Conservation (phyloP, 148 eudicot species). For the Fagopyrum esculentum region DNA sequence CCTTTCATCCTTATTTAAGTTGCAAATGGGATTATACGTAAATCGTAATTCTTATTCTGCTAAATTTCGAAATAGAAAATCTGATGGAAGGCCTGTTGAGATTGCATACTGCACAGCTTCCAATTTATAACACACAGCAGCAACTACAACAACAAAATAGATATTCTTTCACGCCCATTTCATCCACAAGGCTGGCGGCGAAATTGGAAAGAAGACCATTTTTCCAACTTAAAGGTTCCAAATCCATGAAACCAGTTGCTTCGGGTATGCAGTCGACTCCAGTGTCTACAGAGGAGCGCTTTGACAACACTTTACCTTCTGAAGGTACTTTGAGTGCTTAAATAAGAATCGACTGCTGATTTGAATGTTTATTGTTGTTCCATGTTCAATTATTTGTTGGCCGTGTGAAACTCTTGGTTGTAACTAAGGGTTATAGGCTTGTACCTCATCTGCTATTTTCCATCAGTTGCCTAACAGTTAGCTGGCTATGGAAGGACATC, state of each 20-base stretch:
- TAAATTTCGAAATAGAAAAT: constrained; percentile 20
- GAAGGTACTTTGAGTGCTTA: constrained; percentile 39
- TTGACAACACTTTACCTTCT: constrained; percentile 69
- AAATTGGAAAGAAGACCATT: constrained; percentile 27
- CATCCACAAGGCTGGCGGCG: constrained; percentile 17
- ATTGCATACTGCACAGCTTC: constrained; percentile 26
- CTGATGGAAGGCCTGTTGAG: constrained; percentile 68
- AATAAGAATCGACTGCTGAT: not conserved
- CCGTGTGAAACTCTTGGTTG: not conserved
- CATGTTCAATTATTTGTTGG: not conserved
- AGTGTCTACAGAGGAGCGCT: constrained; percentile 32
- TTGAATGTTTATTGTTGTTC: not conserved
- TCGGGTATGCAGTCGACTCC: constrained; percentile 51
- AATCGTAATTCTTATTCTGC: not conserved
- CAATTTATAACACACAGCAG: constrained; percentile 15
- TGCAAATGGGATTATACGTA: not conserved
- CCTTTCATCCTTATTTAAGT: not conserved
- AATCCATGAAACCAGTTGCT: constrained; percentile 30
- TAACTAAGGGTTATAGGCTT: not conserved
- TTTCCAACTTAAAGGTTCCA: constrained; percentile 32
- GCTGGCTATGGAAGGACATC: not conserved
- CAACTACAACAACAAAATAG: constrained; percentile 15
- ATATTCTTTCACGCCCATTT: constrained; percentile 21
- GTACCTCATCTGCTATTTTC: not conserved
- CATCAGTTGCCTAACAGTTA: not conserved